Evolutionary conservation across 345 rosid genomes (phyloP).

Genomic region (Pelargonium nanum): DNA sequence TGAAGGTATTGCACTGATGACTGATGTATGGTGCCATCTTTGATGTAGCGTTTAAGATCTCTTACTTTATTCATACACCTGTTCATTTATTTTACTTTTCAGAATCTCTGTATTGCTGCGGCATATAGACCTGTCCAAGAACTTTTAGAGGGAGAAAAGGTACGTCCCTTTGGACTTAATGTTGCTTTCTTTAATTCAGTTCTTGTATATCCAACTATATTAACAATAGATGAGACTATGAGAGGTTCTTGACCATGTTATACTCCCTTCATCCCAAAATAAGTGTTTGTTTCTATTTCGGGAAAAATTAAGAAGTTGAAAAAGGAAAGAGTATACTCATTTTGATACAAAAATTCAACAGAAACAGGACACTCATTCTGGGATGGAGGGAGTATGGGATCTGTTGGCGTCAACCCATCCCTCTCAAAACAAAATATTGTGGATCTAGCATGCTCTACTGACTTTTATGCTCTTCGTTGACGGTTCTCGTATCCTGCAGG

Average conservation of each 20-base stretch:
- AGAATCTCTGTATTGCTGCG: conserved; percentile 83
- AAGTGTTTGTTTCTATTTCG: too few species aligned
- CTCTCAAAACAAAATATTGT: neutral
- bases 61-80: neutral
- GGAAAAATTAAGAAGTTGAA: too few species aligned
- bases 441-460: neutral
- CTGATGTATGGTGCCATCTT: neutral
- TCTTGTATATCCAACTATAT: neutral
- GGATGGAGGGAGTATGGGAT: too few species aligned
- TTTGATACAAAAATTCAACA: too few species aligned
- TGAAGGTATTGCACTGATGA: conserved; percentile 52
- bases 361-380: too few species aligned
- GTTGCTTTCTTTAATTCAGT: neutral
- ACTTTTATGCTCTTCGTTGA: conserved; percentile 1
- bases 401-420: too few species aligned
- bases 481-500: conserved; percentile 26
- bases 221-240: too few species aligned
- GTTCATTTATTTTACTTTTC: conserved; percentile 10
- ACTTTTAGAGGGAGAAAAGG: conserved; percentile 70
- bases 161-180: conserved; percentile 1
- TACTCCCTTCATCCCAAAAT: too few species aligned
- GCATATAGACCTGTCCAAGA: conserved; percentile 85
- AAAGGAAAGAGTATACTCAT: too few species aligned
- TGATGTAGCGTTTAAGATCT: neutral
- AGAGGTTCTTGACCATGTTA: too few species aligned